Evolutionary conservation across 805 yeast genomes (phyloP), one percentile per base, ranked within the genome.

Genomic region (Candida ponderosae): DNA sequence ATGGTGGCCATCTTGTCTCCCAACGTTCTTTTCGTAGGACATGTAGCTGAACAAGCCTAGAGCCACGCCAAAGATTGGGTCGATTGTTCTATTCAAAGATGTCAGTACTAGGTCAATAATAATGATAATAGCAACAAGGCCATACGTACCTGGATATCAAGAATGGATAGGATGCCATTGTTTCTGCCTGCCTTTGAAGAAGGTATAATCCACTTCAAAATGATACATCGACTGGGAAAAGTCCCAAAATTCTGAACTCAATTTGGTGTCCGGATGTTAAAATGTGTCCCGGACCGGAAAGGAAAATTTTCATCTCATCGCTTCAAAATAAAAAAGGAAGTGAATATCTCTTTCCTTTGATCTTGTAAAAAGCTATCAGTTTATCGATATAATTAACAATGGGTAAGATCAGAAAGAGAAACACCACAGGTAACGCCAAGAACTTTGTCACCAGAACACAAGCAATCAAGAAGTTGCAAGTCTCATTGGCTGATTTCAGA

Each of bases 401-500:
- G 78, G 79, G 72, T 63, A 74, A 74, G 65, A 79, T 86, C 48
- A 82, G 81, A 72, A 87, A 79, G 80, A 88, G 72, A 67, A 86
- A 88, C 50, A 71, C 81, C 43, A 63, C 80, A 37, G 97, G 97
- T 62, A 86, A 85, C 51, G 96, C 96, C 44, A 85, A 81, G 65
- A 85, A 87, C 63, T 93, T 81, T 64, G 73, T 93, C 56, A 89
- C 97, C 33, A 76, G 98, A 64, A 81, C 96, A 1, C 96, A 87
- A 60, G 98, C 98, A 5, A 81, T 93, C 35, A 80, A 81, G 62
- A 87, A 81, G 58, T 68, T 93, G 44, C 98, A 93, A 63, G 82
- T 93, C 21, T 83, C 97, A 3, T 70, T 93, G 35, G 97, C 97
- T 11, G 98, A 93, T 65, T 93, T 93, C 75, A 79, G 96, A 66